phyloP scores from a whole-genome alignment of 2,329 filamentous ascomycete species.

The Fusarium neocosmosporiellum region DNA sequence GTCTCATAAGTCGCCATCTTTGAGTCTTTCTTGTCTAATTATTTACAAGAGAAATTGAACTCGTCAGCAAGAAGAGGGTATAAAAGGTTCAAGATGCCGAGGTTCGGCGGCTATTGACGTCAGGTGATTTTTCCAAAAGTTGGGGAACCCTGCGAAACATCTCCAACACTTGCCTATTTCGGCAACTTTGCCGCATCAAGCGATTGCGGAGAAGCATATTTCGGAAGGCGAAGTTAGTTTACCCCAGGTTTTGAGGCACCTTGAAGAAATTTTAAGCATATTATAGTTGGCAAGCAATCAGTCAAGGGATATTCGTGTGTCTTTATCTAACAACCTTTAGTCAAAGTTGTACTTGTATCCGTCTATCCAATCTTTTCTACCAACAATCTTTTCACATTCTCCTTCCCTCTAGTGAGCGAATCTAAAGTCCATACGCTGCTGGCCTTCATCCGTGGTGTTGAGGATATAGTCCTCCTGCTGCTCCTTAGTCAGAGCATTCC shows the following conservation, averaged over 20 bases:
- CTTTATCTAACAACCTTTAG: background rate
- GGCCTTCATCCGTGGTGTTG: conserved; percentile 63
- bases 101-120: conserved; percentile 28
- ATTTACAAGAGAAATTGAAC: background rate
- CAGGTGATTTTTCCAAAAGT: conserved; percentile 16
- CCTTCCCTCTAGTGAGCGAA: conserved; percentile 56
- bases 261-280: background rate
- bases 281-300: background rate
- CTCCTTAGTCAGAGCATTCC: conserved; percentile 57
- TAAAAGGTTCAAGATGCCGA: conserved; percentile 16
- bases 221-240: background rate
- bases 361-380: background rate
- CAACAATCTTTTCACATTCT: background rate
- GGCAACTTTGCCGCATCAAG: background rate
- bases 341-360: background rate
- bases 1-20: conserved; percentile 47
- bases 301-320: background rate
- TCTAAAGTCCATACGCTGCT: conserved; percentile 65
- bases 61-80: background rate
- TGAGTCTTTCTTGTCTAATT: background rate
- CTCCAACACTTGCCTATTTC: background rate
- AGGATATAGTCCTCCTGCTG: conserved; percentile 60
- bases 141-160: background rate
- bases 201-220: background rate
- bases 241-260: background rate